These are phyloP conservation scores for Paracoccidioides brasiliensis DNA, from an alignment of 2,329 filamentous ascomycete species.

Conservation along the genomic window DNA sequence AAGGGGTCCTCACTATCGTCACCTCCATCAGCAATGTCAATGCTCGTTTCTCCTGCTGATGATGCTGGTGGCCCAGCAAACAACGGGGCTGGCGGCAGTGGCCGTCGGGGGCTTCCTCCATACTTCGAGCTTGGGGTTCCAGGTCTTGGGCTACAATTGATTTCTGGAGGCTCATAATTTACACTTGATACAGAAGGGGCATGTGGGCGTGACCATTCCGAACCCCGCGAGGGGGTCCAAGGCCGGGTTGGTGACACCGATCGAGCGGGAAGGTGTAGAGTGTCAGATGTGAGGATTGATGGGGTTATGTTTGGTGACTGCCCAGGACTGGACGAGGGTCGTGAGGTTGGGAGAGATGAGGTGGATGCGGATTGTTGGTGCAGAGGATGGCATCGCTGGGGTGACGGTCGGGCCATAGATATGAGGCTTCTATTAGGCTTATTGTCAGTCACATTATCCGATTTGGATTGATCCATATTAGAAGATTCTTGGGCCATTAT, in stretches of 20 bases:
- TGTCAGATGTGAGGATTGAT: conserved; percentile 23
- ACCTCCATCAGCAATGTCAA: conserved; percentile 35
- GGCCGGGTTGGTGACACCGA: conserved; percentile 35
- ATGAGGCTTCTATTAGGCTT: conserved; percentile 14
- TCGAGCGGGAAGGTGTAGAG: conserved; percentile 26
- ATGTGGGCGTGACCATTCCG: conserved; percentile 59
- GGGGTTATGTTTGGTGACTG: conserved; percentile 30
- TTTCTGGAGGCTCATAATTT: conserved; percentile 71
- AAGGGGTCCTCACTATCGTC: conserved; percentile 69
- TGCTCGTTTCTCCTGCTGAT: conserved; percentile 28
- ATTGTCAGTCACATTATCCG: conserved; percentile 14
- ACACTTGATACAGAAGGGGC: conserved; percentile 44
- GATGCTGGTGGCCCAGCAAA: conserved; percentile 48
- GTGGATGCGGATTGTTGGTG: conserved; percentile 21
- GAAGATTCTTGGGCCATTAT: conserved; percentile 6
- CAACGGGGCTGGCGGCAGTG: conserved; percentile 75
- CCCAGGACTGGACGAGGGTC: conserved; percentile 31
- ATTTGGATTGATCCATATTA: conserved; percentile 14
- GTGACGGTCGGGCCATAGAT: conserved; percentile 17
- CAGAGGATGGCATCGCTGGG: conserved; percentile 20
- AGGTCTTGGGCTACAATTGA: conserved; percentile 80
- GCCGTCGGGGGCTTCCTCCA: conserved; percentile 72
- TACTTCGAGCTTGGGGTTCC: conserved; percentile 85
- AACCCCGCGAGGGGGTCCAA: conserved; percentile 42
- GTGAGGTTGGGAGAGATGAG: conserved; percentile 21